Conservation (phyloP, 768 basidiomycete species). For the Cystofilobasidium ferigula region DNA sequence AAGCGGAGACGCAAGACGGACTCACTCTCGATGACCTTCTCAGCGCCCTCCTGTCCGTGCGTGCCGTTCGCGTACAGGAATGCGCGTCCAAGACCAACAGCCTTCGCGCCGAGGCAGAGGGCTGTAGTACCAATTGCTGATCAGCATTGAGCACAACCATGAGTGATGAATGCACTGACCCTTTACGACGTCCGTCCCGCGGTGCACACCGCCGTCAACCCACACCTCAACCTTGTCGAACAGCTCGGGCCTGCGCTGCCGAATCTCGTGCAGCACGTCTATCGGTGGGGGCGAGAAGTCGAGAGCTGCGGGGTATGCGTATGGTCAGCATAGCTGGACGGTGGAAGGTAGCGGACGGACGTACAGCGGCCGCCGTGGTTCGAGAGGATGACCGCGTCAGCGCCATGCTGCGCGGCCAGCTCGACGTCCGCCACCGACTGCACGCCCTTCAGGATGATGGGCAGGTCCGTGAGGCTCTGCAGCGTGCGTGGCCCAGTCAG, state of each 20-base stretch:
- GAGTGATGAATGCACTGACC: not conserved
- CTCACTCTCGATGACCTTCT: conserved; percentile 33
- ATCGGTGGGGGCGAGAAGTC: conserved; percentile 17
- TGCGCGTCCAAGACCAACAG: conserved; percentile 39
- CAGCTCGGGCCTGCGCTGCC: conserved; percentile 30
- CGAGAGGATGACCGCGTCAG: conserved; percentile 30
- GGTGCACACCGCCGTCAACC: conserved; percentile 29
- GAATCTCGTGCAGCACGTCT: conserved; percentile 27
- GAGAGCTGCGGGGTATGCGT: not conserved
- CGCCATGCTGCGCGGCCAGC: conserved; percentile 29
- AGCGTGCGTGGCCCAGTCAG: not conserved
- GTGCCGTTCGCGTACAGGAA: conserved; percentile 39
- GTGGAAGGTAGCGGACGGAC: not conserved
- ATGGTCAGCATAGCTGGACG: not conserved
- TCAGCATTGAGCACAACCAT: not conserved
- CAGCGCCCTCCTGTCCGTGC: conserved; percentile 39
- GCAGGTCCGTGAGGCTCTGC: conserved; percentile 9
- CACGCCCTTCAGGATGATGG: conserved; percentile 25
- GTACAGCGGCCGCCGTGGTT: conserved; percentile 32
- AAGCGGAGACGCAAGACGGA: not conserved
- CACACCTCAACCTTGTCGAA: conserved; percentile 49
- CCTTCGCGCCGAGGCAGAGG: conserved; percentile 52
- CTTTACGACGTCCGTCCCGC: conserved; percentile 51
- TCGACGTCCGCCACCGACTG: conserved; percentile 29
- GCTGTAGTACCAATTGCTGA: conserved; percentile 39